Evolutionary conservation across 768 basidiomycete genomes (phyloP).

Genomic region (Omphalotus guepiniiformis): DNA sequence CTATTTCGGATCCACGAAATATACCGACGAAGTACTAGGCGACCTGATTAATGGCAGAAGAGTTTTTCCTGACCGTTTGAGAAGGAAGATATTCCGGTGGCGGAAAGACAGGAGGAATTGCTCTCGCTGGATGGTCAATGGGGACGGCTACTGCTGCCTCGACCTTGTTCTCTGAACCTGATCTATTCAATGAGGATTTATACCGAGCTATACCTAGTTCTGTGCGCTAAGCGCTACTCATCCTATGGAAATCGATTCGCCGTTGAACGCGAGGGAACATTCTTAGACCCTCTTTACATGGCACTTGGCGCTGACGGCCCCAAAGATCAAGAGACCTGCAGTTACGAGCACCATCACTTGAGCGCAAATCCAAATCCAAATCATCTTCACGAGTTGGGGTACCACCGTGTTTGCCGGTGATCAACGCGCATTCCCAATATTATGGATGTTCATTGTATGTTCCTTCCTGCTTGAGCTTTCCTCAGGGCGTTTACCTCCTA

Average conservation of each 20-base stretch:
- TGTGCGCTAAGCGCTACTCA: constrained; percentile 13
- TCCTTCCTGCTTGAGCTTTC: no score
- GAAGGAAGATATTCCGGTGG: constrained; percentile 20
- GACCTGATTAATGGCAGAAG: constrained; percentile 22
- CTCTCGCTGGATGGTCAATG: constrained; percentile 36
- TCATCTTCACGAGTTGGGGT: no score
- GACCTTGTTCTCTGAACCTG: constrained; percentile 22
- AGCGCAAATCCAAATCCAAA: constrained; percentile 5
- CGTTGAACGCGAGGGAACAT: not conserved
- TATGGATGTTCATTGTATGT: no score
- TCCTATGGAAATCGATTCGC: no score
- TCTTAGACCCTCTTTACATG: constrained; percentile 10
- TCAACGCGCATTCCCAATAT: no score
- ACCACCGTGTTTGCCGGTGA: no score
- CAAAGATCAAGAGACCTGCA: constrained; percentile 1
- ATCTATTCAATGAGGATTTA: constrained; percentile 1
- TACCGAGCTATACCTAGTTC: constrained; percentile 8
- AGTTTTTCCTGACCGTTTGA: constrained; percentile 24
- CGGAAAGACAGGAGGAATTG: constrained; percentile 32
- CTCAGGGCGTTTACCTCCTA: no score
- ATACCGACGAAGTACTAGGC: constrained; percentile 28
- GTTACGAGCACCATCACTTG: constrained; percentile 9
- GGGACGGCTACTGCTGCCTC: constrained; percentile 26
- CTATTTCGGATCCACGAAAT: constrained; percentile 30
- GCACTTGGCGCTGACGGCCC: constrained; percentile 14